phyloP scores from a whole-genome alignment of 2,329 filamentous ascomycete species.

The Ciborinia camelliae region DNA sequence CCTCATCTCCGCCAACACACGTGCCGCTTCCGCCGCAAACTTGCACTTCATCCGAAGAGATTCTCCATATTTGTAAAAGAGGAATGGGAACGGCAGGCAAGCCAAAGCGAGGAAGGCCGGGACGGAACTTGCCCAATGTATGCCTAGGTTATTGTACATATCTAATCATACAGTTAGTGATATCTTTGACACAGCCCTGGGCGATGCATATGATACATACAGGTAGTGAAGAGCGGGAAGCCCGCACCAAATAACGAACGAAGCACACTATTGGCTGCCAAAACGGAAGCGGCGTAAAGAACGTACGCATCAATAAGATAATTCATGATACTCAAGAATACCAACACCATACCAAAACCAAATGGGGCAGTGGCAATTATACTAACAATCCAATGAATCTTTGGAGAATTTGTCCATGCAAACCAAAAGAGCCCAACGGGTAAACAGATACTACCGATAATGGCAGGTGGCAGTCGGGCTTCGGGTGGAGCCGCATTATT shows the following conservation, averaged over 20 bases:
- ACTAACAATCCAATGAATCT: conserved; percentile 56
- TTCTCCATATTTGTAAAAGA: conserved; percentile 73
- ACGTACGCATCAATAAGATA: conserved; percentile 67
- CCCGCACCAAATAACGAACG: conserved; percentile 67
- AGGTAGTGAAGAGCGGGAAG: conserved; percentile 68
- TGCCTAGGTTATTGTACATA: conserved; percentile 49
- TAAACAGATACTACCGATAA: conserved; percentile 59
- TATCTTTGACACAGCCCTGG: neutral
- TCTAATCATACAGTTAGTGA: conserved; percentile 15
- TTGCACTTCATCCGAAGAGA: conserved; percentile 63
- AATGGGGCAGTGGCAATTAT: conserved; percentile 42
- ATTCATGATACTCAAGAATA: conserved; percentile 62
- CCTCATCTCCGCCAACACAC: conserved; percentile 10
- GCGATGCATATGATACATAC: conserved; percentile 20
- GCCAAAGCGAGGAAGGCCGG: conserved; percentile 70
- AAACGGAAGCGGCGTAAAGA: conserved; percentile 71
- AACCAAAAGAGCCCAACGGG: conserved; percentile 66
- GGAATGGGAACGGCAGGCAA: conserved; percentile 70
- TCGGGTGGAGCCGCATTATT: conserved; percentile 60
- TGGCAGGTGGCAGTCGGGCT: conserved; percentile 58
- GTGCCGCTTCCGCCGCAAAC: conserved; percentile 61
- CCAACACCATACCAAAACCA: conserved; percentile 51
- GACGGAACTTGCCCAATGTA: conserved; percentile 72
- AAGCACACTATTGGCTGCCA: conserved; percentile 69
- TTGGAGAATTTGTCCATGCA: conserved; percentile 59